phyloP scores from a whole-genome alignment of 2,329 filamentous ascomycete species.

The Endothia cerciana region DNA sequence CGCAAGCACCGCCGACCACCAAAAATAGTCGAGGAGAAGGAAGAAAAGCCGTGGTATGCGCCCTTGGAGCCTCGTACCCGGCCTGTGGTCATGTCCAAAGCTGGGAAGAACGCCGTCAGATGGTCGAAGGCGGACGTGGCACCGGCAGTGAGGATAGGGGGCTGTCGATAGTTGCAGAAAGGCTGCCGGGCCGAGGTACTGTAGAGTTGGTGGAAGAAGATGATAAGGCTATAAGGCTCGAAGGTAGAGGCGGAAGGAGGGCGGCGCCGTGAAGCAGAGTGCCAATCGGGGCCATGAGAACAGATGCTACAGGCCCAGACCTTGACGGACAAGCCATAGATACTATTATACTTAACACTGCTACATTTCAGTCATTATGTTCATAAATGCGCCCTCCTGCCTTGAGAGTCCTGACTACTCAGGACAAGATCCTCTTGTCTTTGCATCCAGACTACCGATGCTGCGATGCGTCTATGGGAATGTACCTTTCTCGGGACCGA shows the following conservation, averaged over 20 bases:
- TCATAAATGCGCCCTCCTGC: too few relatives aligned
- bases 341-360: too few relatives aligned
- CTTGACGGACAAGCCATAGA: too few relatives aligned
- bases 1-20: not conserved
- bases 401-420: not conserved
- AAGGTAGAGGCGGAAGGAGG: not conserved
- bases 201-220: not conserved
- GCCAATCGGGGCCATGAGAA: too few relatives aligned
- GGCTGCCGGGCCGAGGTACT: not conserved
- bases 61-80: constrained; percentile 19
- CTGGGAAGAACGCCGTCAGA: constrained; percentile 17
- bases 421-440: too few relatives aligned
- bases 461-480: not conserved
- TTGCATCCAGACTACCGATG: too few relatives aligned
- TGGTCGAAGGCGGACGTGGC: not conserved
- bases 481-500: constrained; percentile 30
- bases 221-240: not conserved
- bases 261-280: too few relatives aligned
- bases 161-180: constrained; percentile 4
- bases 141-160: constrained; percentile 4
- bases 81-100: constrained; percentile 19
- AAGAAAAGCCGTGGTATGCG: constrained; percentile 22
- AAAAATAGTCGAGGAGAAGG: constrained; percentile 27
- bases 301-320: too few relatives aligned
- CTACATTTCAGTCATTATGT: too few relatives aligned